phyloP scores from a whole-genome alignment of 2,329 filamentous ascomycete species.

The Alternaria alternata region DNA sequence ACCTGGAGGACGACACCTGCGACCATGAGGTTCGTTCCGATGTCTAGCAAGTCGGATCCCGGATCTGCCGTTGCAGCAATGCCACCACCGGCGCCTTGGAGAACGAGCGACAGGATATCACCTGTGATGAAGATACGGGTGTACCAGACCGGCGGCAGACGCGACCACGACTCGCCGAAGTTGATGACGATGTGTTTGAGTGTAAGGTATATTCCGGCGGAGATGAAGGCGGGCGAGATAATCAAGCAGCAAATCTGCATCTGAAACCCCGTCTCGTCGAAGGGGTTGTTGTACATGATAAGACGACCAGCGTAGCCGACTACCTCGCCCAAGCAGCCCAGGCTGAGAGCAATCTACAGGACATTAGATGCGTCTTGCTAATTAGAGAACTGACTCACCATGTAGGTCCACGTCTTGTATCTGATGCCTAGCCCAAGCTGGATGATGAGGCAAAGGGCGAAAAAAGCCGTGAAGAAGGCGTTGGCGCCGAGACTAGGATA shows the following conservation, averaged over 20 bases:
- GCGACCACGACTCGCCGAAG: constrained; percentile 55
- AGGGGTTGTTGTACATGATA: constrained; percentile 63
- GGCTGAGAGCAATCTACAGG: constrained; percentile 52
- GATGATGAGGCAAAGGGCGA: constrained; percentile 57
- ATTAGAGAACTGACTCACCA: constrained; percentile 30
- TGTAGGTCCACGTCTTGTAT: constrained; percentile 65
- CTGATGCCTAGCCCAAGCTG: constrained; percentile 60
- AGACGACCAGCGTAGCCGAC: constrained; percentile 66
- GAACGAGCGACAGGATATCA: constrained; percentile 65
- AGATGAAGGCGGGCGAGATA: constrained; percentile 64
- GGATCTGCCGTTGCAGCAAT: constrained; percentile 61
- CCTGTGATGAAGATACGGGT: constrained; percentile 68
- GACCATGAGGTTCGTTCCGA: constrained; percentile 65
- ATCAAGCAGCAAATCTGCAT: constrained; percentile 66
- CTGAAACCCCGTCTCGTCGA: constrained; percentile 56
- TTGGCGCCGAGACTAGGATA: constrained; percentile 61
- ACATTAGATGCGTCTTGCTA: constrained; percentile 8
- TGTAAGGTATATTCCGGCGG: constrained; percentile 64
- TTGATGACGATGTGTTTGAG: constrained; percentile 66
- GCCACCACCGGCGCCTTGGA: constrained; percentile 67
- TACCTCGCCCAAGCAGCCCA: constrained; percentile 61
- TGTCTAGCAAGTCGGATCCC: constrained; percentile 49
- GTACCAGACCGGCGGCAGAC: constrained; percentile 53
- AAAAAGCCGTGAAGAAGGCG: constrained; percentile 62
- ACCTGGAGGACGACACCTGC: constrained; percentile 67